Conservation (phyloP, 192 early-diverging fungal species). For the Martensiomyces pterosporus region DNA sequence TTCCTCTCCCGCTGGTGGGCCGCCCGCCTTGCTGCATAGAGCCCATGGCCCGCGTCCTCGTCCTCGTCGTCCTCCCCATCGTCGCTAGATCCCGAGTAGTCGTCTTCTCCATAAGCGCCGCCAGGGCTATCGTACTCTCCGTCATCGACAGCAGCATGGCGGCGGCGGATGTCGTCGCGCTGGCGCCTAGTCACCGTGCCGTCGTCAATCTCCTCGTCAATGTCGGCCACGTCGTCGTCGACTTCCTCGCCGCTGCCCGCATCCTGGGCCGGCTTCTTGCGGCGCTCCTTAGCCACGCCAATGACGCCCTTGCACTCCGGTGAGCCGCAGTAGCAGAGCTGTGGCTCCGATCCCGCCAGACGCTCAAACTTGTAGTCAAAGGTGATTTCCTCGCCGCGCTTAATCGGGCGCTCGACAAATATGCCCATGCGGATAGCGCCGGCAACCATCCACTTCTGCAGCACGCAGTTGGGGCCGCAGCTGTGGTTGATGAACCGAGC, state of each 20-base stretch:
- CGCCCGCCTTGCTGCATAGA: slow-evolving; percentile 35
- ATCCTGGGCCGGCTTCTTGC: neutral
- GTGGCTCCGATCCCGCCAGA: slow-evolving; percentile 70
- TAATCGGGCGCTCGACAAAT: slow-evolving; percentile 78
- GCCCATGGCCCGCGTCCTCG: slow-evolving; percentile 14
- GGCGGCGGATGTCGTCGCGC: slow-evolving; percentile 54
- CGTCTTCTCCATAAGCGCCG: slow-evolving; percentile 39
- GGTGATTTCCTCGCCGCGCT: slow-evolving; percentile 82
- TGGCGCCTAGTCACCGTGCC: slow-evolving; percentile 52
- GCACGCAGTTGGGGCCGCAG: slow-evolving; percentile 90
- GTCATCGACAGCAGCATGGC: slow-evolving; percentile 44
- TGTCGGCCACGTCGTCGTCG: slow-evolving; percentile 55
- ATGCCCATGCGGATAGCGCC: slow-evolving; percentile 89
- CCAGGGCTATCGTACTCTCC: slow-evolving; percentile 49
- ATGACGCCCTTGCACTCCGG: slow-evolving; percentile 85
- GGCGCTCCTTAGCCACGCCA: slow-evolving; percentile 72
- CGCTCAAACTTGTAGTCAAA: slow-evolving; percentile 99
- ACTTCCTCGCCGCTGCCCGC: slow-evolving; percentile 25
- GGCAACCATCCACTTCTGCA: slow-evolving; percentile 97
- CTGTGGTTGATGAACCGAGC: slow-evolving; percentile 98
- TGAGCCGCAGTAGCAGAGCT: slow-evolving; percentile 90
- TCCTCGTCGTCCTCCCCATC: slow-evolving; percentile 12
- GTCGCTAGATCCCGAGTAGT: slow-evolving; percentile 18
- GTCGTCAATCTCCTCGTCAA: slow-evolving; percentile 56
- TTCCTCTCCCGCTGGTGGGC: slow-evolving; percentile 15